Conservation (phyloP, 352 stramenopile genomes). For the Globisporangium cylindrosporum region DNA sequence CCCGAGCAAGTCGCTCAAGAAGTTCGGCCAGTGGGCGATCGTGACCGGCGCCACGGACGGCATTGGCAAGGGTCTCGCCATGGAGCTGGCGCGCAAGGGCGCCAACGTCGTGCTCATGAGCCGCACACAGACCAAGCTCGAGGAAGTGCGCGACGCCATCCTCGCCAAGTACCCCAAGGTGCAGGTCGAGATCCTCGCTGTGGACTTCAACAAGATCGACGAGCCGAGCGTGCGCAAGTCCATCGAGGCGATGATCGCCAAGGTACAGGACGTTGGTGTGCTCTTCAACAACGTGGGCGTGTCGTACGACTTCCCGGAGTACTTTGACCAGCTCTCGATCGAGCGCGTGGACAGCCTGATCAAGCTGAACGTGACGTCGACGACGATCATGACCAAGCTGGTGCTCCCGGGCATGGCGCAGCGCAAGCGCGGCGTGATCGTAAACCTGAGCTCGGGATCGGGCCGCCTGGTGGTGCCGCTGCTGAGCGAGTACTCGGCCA, state of each 20-base stretch:
- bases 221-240: slow-evolving; percentile 52
- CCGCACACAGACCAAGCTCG: slow-evolving; percentile 94
- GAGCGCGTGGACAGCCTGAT: slow-evolving; percentile 92
- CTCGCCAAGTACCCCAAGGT: slow-evolving; percentile 89
- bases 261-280: slow-evolving; percentile 94
- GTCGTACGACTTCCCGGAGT: slow-evolving; percentile 98
- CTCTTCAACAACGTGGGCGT: slow-evolving; percentile 99
- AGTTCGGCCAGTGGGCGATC: slow-evolving; percentile 96
- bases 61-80: slow-evolving; percentile 89
- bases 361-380: slow-evolving; percentile 81
- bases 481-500: slow-evolving; percentile 95
- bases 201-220: slow-evolving; percentile 95
- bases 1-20: slow-evolving; percentile 90
- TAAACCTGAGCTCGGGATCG: slow-evolving; percentile 97
- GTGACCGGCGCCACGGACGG: slow-evolving; percentile 96
- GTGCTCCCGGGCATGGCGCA: slow-evolving; percentile 93
- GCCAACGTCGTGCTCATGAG: slow-evolving; percentile 98
- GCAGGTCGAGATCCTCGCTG: slow-evolving; percentile 84
- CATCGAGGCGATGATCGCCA: slow-evolving; percentile 48
- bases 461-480: slow-evolving; percentile 94
- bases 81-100: slow-evolving; percentile 96
- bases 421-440: slow-evolving; percentile 93
- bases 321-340: slow-evolving; percentile 96
- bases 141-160: slow-evolving; percentile 94
- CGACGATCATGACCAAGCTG: slow-evolving; percentile 84